Conservation (phyloP, 1,284 basidiomycete genomes). For the Ganoderma leucocontextum region DNA sequence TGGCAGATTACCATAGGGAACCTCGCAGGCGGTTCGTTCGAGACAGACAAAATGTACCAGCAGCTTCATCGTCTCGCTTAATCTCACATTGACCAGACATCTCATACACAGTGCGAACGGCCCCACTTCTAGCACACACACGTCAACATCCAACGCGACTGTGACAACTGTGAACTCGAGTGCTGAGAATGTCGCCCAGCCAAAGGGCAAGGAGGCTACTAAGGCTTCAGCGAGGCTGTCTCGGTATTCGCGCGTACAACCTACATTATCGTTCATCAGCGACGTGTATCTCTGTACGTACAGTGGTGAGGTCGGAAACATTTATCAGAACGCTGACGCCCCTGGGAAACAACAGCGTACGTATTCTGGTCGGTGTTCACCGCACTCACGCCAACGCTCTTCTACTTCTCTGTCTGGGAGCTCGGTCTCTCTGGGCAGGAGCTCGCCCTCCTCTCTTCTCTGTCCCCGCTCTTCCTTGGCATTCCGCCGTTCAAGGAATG, state of each 20-base stretch:
- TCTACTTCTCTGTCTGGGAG: constrained; percentile 94
- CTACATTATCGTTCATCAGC: constrained; percentile 36
- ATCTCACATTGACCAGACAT: constrained; percentile 26
- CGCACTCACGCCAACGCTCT: constrained; percentile 83
- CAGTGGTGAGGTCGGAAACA: neutral
- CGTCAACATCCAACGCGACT: neutral
- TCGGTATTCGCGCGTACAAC: constrained; percentile 13
- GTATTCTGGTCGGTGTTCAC: constrained; percentile 92
- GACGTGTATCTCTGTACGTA: constrained; percentile 44
- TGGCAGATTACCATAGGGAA: constrained; percentile 46
- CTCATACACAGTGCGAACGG: constrained; percentile 14
- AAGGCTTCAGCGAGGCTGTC: neutral
- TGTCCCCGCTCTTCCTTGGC: constrained; percentile 73
- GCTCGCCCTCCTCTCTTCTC: constrained; percentile 69
- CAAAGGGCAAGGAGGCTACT: neutral
- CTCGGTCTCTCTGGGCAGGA: constrained; percentile 85
- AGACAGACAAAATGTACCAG: constrained; percentile 50
- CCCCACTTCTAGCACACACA: neutral
- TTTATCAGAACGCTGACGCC: constrained; percentile 1
- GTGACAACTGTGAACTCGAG: neutral
- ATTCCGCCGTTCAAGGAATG: constrained; percentile 53
- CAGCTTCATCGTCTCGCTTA: constrained; percentile 50
- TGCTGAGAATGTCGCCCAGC: neutral
- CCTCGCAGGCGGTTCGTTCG: constrained; percentile 25
- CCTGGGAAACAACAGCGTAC: constrained; percentile 60